A percentile compares a stretch with the other conserved stretches of the same genome.
Evolutionary conservation across 2,329 filamentous ascomycete species (phyloP).

Genomic region (Colletotrichum horii): DNA sequence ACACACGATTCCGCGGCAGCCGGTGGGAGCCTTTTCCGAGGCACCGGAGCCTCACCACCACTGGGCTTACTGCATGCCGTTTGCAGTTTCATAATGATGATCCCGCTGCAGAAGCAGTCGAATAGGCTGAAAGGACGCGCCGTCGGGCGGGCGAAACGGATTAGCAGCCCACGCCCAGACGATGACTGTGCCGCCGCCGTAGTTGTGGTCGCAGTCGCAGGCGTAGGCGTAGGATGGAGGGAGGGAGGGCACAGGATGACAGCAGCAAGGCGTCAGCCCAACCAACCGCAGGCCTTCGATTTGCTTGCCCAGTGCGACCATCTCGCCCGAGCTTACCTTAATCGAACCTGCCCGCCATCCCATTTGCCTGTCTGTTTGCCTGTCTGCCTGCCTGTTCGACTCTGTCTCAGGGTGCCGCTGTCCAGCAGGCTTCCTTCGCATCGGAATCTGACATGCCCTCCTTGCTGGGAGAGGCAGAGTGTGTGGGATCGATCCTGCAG

Average conservation of each 20-base stretch:
- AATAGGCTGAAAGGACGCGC: not conserved
- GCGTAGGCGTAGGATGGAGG: not conserved
- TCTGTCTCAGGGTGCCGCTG: not conserved
- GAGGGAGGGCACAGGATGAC: not conserved
- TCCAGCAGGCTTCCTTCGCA: not conserved
- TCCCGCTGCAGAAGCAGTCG: not conserved
- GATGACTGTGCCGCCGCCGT: not conserved
- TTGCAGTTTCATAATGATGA: not conserved
- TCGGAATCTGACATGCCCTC: not conserved
- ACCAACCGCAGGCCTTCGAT: not conserved
- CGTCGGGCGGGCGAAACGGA: not conserved
- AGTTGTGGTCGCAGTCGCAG: not conserved
- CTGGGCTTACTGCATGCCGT: not conserved
- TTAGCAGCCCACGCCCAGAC: not conserved
- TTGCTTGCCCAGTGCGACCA: not conserved
- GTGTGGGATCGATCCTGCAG: not conserved
- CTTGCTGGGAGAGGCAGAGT: not conserved
- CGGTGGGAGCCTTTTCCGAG: not conserved
- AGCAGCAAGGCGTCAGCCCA: not conserved
- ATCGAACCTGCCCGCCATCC: slow-evolving; percentile 8
- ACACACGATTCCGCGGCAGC: not conserved
- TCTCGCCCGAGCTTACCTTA: slow-evolving; percentile 8
- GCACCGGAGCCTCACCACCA: not conserved
- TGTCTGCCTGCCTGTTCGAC: not conserved
- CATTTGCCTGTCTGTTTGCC: not conserved